Evolutionary conservation across 257 asterid genomes (phyloP), one percentile per base, ranked within the genome.

Genomic region (Solanum rostratum): DNA sequence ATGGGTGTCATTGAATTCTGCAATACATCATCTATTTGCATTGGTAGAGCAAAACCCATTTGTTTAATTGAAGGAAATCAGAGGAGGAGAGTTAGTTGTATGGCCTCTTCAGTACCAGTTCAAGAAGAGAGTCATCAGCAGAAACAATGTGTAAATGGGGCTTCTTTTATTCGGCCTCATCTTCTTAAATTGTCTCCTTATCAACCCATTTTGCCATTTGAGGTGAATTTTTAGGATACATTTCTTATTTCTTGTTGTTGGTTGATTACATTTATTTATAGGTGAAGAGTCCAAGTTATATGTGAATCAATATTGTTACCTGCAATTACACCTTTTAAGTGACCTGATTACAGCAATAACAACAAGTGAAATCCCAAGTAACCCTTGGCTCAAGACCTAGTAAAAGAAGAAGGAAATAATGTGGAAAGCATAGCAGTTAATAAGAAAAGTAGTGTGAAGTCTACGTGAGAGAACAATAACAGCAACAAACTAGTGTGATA

Each of bases 161-260:
- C 82, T 85, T 89, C 97, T 43, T 96, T 96, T 86, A 95, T 96
- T 83, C 91, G 98, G 20, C 88, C 93, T 53, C 99, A 95, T 87
- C 98, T 96, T 74, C 94, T 84, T 62, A 93, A 91, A 82, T 88
- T 96, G 89, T 91, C 95, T 24, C 94, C 98, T 7, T 95, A 95
- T 83, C 98, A 96, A 85, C 94, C 98, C 85, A 96, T 95, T 88
- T 92, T 96, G 69, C 98, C 99, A 71, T 96, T 96, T 83, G 99
- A 96, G 97, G 99, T 93, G 81, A 84, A 57, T 79, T 24, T 46
- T 46, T 16, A 22, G 4, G 54, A 39, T 33, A 22, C 68, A 4
- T 22, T 69, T 59, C 53, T 73, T 76, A 10, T 57, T 66, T 37
- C 6, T 2, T 29, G 16, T 41, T 54, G 29, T 33, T 15, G 27